Evolutionary conservation across 2,329 filamentous ascomycete species (phyloP).

Genomic region (Aspergillus latus): DNA sequence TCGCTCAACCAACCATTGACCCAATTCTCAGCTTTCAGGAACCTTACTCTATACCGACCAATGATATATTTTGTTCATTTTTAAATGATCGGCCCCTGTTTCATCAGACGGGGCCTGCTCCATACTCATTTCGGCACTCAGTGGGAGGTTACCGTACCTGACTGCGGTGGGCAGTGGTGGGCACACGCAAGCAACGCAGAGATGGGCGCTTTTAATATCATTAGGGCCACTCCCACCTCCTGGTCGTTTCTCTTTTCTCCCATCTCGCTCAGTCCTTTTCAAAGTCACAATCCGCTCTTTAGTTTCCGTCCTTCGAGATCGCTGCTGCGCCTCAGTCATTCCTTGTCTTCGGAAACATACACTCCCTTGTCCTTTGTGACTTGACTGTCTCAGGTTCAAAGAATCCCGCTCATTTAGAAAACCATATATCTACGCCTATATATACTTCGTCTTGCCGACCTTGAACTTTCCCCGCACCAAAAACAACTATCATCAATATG

Average conservation of each 20-base stretch:
- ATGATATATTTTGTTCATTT: constrained; percentile 2
- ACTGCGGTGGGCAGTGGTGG: background rate
- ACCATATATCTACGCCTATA: constrained; percentile 1
- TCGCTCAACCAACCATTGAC: constrained; percentile 14
- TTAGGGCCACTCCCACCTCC: constrained; percentile 4
- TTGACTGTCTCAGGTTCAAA: constrained; percentile 8
- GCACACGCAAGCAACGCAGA: background rate
- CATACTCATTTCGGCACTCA: constrained; percentile 11
- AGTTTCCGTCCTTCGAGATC: constrained; percentile 18
- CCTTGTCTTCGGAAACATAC: constrained; percentile 16
- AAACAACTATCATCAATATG: constrained; percentile 27
- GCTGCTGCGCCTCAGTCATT: constrained; percentile 17
- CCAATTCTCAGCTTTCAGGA: constrained; percentile 15
- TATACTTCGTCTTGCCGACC: background rate
- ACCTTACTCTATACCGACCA: constrained; percentile 15
- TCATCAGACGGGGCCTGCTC: constrained; percentile 15
- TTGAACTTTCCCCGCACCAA: background rate
- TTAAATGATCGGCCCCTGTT: constrained; percentile 23
- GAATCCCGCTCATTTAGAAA: constrained; percentile 10
- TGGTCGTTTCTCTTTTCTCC: constrained; percentile 8
- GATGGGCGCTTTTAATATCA: constrained; percentile 7
- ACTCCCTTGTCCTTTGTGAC: constrained; percentile 13
- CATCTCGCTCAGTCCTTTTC: background rate
- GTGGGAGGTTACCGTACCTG: constrained; percentile 8
- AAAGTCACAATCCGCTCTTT: constrained; percentile 20